Conservation (phyloP, 2,329 filamentous ascomycete genomes). For the Botrytis deweyae region DNA sequence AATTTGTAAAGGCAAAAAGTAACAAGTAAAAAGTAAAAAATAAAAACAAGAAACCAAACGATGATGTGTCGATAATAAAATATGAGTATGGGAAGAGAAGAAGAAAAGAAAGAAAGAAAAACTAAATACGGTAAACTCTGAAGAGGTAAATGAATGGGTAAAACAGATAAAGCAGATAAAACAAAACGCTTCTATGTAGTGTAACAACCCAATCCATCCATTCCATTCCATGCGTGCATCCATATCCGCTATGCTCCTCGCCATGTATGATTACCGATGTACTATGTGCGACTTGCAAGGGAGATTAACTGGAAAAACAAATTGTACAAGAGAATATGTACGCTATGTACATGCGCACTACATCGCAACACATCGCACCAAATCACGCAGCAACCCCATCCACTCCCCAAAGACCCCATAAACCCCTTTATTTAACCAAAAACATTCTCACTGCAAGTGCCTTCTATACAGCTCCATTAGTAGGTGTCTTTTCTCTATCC, state of each 20-base stretch:
- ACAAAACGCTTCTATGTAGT: slow-evolving; percentile 17
- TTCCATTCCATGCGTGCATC: not conserved
- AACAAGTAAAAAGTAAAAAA: not conserved
- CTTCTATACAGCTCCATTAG: slow-evolving; percentile 14
- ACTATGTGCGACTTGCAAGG: not conserved
- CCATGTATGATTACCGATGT: not conserved
- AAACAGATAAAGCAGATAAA: not conserved
- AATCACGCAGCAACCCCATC: not conserved
- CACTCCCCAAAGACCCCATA: not conserved
- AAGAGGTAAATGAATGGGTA: not conserved
- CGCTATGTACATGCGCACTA: slow-evolving; percentile 16
- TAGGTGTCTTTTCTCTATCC: slow-evolving; percentile 21
- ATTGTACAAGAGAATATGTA: slow-evolving; percentile 15
- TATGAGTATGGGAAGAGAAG: not conserved
- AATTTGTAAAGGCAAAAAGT: not conserved
- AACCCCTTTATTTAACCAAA: slow-evolving; percentile 4
- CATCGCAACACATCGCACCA: not conserved
- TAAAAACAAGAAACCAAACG: slow-evolving; percentile 6
- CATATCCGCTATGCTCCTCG: not conserved
- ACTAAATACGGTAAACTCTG: not conserved
- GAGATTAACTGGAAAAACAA: not conserved
- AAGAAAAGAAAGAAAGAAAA: not conserved
- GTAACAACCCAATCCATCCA: not conserved
- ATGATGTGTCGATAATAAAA: not conserved
- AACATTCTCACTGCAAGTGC: not conserved